These are phyloP conservation scores for Zygotorulaspora danielsina DNA, from an alignment of 805 yeast genomes.

Conservation along the genomic window DNA sequence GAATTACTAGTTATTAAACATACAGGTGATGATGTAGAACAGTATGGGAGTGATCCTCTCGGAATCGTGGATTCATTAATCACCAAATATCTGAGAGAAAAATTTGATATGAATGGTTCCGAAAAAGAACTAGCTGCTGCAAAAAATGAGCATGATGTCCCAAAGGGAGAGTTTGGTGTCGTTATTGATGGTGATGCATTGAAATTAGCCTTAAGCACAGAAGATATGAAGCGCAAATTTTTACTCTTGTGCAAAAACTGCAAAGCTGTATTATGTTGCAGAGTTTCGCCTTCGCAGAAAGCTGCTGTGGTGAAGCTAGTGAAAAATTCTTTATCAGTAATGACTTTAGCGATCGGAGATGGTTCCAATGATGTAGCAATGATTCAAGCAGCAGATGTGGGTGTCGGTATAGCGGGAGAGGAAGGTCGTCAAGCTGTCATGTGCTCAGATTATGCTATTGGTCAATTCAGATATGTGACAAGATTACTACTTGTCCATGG, in stretches of 20 bases:
- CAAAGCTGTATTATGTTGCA: constrained; percentile 76
- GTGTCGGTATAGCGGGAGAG: constrained; percentile 89
- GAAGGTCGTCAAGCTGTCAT: constrained; percentile 87
- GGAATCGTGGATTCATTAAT: constrained; percentile 46
- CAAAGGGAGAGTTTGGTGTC: constrained; percentile 62
- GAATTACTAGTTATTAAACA: constrained; percentile 54
- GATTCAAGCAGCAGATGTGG: constrained; percentile 86
- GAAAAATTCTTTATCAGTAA: constrained; percentile 67
- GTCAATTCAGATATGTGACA: constrained; percentile 70
- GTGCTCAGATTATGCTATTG: constrained; percentile 84
- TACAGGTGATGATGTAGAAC: constrained; percentile 50
- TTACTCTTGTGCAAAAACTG: constrained; percentile 73
- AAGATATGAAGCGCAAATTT: constrained; percentile 51
- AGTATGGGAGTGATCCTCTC: constrained; percentile 39
- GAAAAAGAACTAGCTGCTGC: constrained; percentile 53
- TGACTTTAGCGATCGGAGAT: constrained; percentile 86
- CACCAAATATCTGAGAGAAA: constrained; percentile 47
- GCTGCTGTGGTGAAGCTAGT: constrained; percentile 79
- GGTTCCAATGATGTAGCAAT: constrained; percentile 88
- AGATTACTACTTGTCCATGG: constrained; percentile 73
- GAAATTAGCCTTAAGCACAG: constrained; percentile 45
- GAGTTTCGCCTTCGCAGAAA: constrained; percentile 85
- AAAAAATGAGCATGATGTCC: constrained; percentile 58
- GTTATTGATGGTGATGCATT: constrained; percentile 80
- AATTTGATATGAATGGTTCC: constrained; percentile 58